These are phyloP conservation scores for Ceratocystis harringtonii DNA, from an alignment of 2,329 filamentous ascomycete genomes.

Conservation along the genomic window DNA sequence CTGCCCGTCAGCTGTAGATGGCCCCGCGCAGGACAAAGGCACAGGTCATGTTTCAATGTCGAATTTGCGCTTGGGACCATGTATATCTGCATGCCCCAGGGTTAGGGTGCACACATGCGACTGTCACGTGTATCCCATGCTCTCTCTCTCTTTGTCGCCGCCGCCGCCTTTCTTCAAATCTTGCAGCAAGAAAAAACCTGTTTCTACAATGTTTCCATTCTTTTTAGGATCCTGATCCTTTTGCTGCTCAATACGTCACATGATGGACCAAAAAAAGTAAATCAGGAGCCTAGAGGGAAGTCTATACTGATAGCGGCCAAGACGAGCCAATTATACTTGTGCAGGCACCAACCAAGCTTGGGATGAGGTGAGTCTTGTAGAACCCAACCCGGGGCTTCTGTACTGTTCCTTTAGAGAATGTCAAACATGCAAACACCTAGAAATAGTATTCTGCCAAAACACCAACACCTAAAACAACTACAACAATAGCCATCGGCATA, in stretches of 20 bases:
- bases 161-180: background rate
- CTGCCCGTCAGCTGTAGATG: background rate
- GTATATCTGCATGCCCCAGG: background rate
- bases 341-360: no score
- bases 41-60: no score
- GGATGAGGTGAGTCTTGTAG: no score
- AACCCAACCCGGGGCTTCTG: background rate
- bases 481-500: background rate
- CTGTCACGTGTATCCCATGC: background rate
- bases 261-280: background rate
- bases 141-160: background rate
- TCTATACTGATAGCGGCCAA: background rate
- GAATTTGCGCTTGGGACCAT: no score
- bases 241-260: background rate
- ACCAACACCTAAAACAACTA: background rate
- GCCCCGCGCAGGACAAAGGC: no score
- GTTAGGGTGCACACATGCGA: background rate
- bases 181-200: background rate
- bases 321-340: background rate
- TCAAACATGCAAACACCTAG: constrained; percentile 1
- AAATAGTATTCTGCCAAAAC: background rate
- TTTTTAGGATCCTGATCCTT: background rate
- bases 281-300: background rate
- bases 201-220: constrained; percentile 1
- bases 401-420: background rate